Evolutionary conservation across 306 rosid species (phyloP).

Genomic region (Arachis stenosperma): DNA sequence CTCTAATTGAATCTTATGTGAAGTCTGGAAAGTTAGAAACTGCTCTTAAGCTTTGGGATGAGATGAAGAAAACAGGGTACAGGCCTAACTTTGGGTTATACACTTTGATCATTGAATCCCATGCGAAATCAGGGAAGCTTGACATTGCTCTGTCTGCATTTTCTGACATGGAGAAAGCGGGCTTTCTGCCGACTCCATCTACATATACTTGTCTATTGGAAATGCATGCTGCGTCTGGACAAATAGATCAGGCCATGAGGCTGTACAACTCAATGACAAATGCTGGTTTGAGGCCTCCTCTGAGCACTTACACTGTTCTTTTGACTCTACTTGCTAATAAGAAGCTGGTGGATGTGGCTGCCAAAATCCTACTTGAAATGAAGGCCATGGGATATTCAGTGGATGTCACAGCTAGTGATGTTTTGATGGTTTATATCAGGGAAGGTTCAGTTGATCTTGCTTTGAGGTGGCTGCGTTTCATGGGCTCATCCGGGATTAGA

Average conservation of each 20-base stretch:
- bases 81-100: conserved; percentile 95
- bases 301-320: conserved; percentile 81
- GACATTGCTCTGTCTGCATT: conserved; percentile 86
- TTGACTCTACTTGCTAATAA: conserved; percentile 82
- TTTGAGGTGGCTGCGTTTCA: conserved; percentile 89
- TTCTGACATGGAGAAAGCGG: conserved; percentile 95
- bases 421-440: conserved; percentile 91
- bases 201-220: conserved; percentile 88
- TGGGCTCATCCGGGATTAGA: conserved; percentile 92
- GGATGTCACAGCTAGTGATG: conserved; percentile 92
- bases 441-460: conserved; percentile 92
- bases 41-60: conserved; percentile 87
- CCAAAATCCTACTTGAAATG: conserved; percentile 91
- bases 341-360: conserved; percentile 78
- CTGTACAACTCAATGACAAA: conserved; percentile 89
- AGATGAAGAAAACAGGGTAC: conserved; percentile 86
- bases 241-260: conserved; percentile 89
- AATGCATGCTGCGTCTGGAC: conserved; percentile 92
- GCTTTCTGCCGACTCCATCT: conserved; percentile 93
- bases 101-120: conserved; percentile 84
- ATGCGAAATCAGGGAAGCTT: conserved; percentile 93
- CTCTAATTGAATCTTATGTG: conserved; percentile 85
- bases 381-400: conserved; percentile 91
- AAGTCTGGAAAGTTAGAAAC: conserved; percentile 94
- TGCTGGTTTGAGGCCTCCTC: conserved; percentile 85